These are phyloP conservation scores for Mycena polygramma DNA, from an alignment of 768 basidiomycete species.

Conservation along the genomic window DNA sequence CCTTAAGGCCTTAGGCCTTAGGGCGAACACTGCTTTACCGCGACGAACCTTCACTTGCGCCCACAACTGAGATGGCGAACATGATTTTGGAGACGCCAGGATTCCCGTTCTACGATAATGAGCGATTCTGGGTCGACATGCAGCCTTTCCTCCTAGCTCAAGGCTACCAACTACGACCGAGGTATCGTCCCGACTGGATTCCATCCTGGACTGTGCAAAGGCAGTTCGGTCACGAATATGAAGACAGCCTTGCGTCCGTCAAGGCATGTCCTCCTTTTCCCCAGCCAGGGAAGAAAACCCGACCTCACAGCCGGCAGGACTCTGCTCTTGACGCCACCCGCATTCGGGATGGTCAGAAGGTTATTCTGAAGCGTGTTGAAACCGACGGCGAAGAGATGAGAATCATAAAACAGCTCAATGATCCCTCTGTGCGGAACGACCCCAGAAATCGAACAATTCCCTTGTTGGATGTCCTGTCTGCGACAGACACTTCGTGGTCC, in stretches of 20 bases:
- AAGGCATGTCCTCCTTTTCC: too few relatives aligned
- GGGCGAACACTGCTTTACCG: too few relatives aligned
- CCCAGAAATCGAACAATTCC: slow-evolving; percentile 19
- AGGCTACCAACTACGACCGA: background rate
- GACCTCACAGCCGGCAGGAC: background rate
- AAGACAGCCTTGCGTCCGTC: too few relatives aligned
- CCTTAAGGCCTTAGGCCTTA: too few relatives aligned
- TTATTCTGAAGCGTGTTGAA: slow-evolving; percentile 19
- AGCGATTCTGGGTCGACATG: too few relatives aligned
- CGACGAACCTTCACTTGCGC: too few relatives aligned
- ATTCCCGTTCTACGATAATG: too few relatives aligned
- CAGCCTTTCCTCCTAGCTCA: background rate
- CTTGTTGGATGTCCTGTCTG: slow-evolving; percentile 2
- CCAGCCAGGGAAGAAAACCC: too few relatives aligned
- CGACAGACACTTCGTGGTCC: slow-evolving; percentile 3
- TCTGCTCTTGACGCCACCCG: slow-evolving; percentile 24
- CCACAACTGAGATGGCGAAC: too few relatives aligned
- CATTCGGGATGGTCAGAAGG: slow-evolving; percentile 19
- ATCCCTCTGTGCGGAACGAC: background rate
- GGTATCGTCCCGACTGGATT: background rate
- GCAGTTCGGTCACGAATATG: too few relatives aligned
- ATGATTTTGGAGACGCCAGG: too few relatives aligned
- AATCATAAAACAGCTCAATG: background rate
- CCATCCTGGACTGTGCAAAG: background rate
- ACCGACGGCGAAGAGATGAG: slow-evolving; percentile 2